Conservation (phyloP, 768 basidiomycete species). For the Rhizopogon rudus region DNA sequence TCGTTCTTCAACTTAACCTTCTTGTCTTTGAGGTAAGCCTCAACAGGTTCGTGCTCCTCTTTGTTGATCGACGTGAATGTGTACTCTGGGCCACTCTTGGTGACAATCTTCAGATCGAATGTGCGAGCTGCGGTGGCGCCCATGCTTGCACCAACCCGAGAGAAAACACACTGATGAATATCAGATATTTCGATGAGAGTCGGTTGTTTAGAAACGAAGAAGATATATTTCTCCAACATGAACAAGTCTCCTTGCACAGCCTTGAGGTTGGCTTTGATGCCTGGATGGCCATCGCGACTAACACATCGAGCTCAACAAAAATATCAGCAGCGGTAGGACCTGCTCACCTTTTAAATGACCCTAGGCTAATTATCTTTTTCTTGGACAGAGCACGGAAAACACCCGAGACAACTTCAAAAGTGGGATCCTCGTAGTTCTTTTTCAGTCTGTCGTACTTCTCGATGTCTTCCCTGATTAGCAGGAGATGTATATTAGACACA, state of each 20-base stretch:
- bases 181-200: slow-evolving; percentile 86
- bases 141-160: slow-evolving; percentile 85
- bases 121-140: slow-evolving; percentile 82
- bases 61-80: slow-evolving; percentile 93
- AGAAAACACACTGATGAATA: slow-evolving; percentile 88
- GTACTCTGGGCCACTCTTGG: slow-evolving; percentile 79
- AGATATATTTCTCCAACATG: slow-evolving; percentile 95
- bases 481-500: background rate
- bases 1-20: slow-evolving; percentile 94
- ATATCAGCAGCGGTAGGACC: background rate
- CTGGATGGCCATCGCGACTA: slow-evolving; percentile 85
- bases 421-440: slow-evolving; percentile 92
- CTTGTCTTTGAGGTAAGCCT: slow-evolving; percentile 83
- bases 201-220: slow-evolving; percentile 97
- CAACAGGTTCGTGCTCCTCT: slow-evolving; percentile 87
- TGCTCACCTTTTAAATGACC: slow-evolving; percentile 75
- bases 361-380: slow-evolving; percentile 88
- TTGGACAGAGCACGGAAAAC: slow-evolving; percentile 88
- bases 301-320: background rate
- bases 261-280: slow-evolving; percentile 98
- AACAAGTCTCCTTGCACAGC: slow-evolving; percentile 96
- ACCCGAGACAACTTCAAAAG: slow-evolving; percentile 90
- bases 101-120: slow-evolving; percentile 89
- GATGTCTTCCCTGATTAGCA: slow-evolving; percentile 58
- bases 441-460: slow-evolving; percentile 79